Percentiles rank a stretch among this genome's conserved stretches.
Evolutionary conservation across 1,139 yeast species (phyloP).

Genomic region (Taphrina confusa): DNA sequence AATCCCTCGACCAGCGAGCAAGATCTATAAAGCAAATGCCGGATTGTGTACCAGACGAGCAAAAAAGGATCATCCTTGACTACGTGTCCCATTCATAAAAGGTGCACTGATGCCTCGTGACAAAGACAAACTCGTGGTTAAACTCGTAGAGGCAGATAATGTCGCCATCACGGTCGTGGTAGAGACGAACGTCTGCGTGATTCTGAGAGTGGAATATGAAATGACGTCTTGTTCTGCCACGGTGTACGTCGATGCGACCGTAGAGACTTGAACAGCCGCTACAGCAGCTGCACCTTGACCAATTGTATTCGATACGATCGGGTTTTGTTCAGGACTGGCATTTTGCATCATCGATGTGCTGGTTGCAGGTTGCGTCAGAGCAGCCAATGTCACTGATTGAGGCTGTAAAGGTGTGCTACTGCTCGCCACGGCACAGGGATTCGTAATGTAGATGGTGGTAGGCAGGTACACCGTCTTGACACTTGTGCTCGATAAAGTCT

Average conservation of each 20-base stretch:
- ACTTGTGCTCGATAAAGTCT: neutral
- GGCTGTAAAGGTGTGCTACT: neutral
- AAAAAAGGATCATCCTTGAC: too few relatives aligned
- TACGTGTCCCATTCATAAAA: too few relatives aligned
- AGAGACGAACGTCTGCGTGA: neutral
- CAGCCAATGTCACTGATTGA: too few relatives aligned
- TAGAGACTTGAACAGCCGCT: neutral
- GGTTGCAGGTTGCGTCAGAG: neutral
- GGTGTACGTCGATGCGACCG: neutral
- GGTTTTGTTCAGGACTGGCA: neutral
- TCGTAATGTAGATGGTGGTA: conserved; percentile 55
- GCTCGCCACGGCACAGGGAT: conserved; percentile 53
- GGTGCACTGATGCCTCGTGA: too few relatives aligned
- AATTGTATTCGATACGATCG: too few relatives aligned
- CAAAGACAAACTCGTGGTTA: too few relatives aligned
- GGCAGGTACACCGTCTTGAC: conserved; percentile 19
- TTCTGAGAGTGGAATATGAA: neutral
- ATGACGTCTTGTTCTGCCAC: neutral
- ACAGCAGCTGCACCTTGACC: too few relatives aligned
- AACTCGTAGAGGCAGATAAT: too few relatives aligned
- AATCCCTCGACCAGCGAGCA: too few relatives aligned
- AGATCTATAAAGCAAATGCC: too few relatives aligned
- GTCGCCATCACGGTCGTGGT: conserved; percentile 1
- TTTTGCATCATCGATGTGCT: neutral
- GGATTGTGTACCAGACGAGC: too few relatives aligned